A percentile compares a stretch with the other conserved stretches of the same genome.
Conservation (phyloP, 139 green algal species). For the Chlamydomonas sp. region DNA sequence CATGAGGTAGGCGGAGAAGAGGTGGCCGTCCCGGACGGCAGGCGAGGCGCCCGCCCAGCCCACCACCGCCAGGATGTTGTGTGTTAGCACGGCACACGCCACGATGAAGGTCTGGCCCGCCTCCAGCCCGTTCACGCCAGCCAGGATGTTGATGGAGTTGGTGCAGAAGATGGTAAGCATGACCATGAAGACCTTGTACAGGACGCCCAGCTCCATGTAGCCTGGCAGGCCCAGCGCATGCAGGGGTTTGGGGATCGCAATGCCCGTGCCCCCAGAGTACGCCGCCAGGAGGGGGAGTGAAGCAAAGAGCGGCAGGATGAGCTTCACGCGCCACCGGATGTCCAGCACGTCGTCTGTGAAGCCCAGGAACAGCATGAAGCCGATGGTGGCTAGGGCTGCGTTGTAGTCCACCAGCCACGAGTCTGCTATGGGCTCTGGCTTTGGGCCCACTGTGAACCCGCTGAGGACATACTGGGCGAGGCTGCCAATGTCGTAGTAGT, state of each 20-base stretch:
- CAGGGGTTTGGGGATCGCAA: slow-evolving; percentile 86
- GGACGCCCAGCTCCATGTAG: slow-evolving; percentile 84
- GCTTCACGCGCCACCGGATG: slow-evolving; percentile 97
- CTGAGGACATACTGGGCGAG: slow-evolving; percentile 51
- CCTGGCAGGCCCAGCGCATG: slow-evolving; percentile 50
- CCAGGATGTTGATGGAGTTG: slow-evolving; percentile 99
- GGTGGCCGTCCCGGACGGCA: slow-evolving; percentile 82
- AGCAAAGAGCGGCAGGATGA: slow-evolving; percentile 91
- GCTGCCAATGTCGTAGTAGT: slow-evolving; percentile 83
- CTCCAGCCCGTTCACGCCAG: slow-evolving; percentile 97
- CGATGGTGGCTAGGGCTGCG: slow-evolving; percentile 93
- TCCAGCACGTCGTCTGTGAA: slow-evolving; percentile 99
- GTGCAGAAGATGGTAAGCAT: slow-evolving; percentile 95
- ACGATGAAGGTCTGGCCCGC: slow-evolving; percentile 94
- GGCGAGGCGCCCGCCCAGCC: slow-evolving; percentile 37
- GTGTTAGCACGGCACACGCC: slow-evolving; percentile 81
- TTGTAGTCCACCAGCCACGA: slow-evolving; percentile 99
- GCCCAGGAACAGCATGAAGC: slow-evolving; percentile 98
- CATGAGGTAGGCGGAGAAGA: slow-evolving; percentile 95
- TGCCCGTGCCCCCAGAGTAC: slow-evolving; percentile 84
- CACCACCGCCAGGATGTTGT: slow-evolving; percentile 78
- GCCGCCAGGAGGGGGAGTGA: slow-evolving; percentile 91
- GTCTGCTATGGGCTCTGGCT: slow-evolving; percentile 56
- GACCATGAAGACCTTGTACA: slow-evolving; percentile 98
- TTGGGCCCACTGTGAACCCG: slow-evolving; percentile 40